Evolutionary conservation across 345 rosid genomes (phyloP).

Genomic region (Clausena lansium): DNA sequence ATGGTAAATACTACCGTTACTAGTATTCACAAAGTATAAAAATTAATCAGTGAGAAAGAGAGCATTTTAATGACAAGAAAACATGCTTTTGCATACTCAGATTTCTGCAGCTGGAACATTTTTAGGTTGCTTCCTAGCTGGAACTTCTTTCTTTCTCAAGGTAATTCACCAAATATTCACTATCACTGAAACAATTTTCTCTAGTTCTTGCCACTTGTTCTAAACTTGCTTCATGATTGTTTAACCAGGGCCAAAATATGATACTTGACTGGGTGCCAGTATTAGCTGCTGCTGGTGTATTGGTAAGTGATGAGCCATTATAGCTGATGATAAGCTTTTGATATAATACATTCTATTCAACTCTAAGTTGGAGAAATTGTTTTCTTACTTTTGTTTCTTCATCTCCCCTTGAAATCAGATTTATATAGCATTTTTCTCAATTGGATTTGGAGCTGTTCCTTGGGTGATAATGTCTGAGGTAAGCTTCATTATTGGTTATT

Average conservation of each 20-base stretch:
- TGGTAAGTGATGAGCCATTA: slow-evolving; percentile 39
- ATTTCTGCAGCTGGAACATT: slow-evolving; percentile 74
- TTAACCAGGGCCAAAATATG: slow-evolving; percentile 50
- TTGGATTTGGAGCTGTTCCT: slow-evolving; percentile 94
- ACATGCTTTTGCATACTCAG: slow-evolving; percentile 27
- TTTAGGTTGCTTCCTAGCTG: slow-evolving; percentile 76
- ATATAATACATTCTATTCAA: neutral
- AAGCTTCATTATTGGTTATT: slow-evolving; percentile 3
- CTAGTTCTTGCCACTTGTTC: neutral
- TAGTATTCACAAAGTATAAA: neutral
- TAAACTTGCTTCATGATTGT: slow-evolving; percentile 9
- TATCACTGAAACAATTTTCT: neutral
- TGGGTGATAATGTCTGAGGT: slow-evolving; percentile 99
- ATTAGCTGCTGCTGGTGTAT: slow-evolving; percentile 68
- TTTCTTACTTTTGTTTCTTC: neutral
- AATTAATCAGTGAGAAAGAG: neutral
- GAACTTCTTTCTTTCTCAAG: slow-evolving; percentile 73
- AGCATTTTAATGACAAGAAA: neutral
- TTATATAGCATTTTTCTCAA: slow-evolving; percentile 62
- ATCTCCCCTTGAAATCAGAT: slow-evolving; percentile 35
- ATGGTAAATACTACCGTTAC: slow-evolving; percentile 45
- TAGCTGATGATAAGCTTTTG: neutral
- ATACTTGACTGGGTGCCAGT: slow-evolving; percentile 63
- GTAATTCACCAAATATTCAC: slow-evolving; percentile 22
- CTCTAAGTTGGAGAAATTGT: neutral